phyloP scores from a whole-genome alignment of 768 basidiomycete species.

The Leucosporidium scottii region DNA sequence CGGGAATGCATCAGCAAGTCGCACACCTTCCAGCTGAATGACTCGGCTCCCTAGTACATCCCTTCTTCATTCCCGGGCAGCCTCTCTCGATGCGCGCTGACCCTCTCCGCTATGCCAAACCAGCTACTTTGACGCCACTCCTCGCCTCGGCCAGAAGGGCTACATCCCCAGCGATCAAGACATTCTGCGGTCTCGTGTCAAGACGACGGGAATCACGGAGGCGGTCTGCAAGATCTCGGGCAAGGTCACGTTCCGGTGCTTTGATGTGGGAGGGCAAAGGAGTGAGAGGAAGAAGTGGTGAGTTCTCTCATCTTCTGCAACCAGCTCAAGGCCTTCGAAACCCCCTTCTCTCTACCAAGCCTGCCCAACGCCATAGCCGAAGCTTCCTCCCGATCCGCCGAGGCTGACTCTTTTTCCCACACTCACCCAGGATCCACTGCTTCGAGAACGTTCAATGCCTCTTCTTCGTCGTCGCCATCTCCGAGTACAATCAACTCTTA shows the following conservation, averaged over 20 bases:
- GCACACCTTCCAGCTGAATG: conserved; percentile 93
- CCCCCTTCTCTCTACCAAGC: no score
- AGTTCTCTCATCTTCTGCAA: conserved; percentile 81
- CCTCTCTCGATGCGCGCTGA: not conserved
- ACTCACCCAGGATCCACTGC: conserved; percentile 52
- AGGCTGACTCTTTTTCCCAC: not conserved
- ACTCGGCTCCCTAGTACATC: conserved; percentile 73
- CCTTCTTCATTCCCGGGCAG: not conserved
- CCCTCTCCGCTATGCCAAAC: not conserved
- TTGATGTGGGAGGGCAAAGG: conserved; percentile 84
- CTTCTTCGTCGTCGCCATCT: conserved; percentile 20
- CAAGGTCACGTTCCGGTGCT: conserved; percentile 74
- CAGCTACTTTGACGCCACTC: conserved; percentile 79
- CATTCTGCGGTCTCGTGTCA: conserved; percentile 84
- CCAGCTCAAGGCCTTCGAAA: conserved; percentile 50
- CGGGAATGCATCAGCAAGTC: conserved; percentile 74
- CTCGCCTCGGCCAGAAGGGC: conserved; percentile 63
- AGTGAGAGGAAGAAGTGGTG: conserved; percentile 83
- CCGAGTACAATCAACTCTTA: conserved; percentile 90
- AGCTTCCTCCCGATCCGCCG: no score
- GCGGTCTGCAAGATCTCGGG: conserved; percentile 90
- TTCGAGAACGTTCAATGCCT: conserved; percentile 63
- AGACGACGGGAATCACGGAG: conserved; percentile 95
- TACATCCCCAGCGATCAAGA: conserved; percentile 89
- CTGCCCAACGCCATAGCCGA: no score